Conservation (phyloP, 768 basidiomycete species). For the Cyclocybe aegerita region DNA sequence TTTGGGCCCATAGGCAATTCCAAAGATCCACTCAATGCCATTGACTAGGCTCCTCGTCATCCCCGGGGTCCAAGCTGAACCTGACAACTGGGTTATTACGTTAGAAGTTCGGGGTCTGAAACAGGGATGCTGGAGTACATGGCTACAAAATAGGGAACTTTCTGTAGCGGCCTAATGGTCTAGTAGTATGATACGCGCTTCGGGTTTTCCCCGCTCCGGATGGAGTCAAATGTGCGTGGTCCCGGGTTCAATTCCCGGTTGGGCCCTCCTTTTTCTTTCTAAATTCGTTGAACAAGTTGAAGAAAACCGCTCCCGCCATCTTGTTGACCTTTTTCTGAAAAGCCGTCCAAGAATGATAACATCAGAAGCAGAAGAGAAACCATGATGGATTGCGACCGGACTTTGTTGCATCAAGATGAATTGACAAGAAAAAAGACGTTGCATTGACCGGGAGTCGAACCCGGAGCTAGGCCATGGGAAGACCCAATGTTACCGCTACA, state of each 20-base stretch:
- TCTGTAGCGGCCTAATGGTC: conserved; percentile 30
- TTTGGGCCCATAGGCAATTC: too few species aligned
- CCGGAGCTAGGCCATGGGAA: conserved; percentile 69
- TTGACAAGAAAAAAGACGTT: conserved; percentile 20
- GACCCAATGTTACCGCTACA: conserved; percentile 89
- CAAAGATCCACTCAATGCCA: too few species aligned
- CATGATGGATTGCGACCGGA: neutral
- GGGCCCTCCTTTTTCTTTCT: conserved; percentile 23
- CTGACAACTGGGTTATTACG: too few species aligned
- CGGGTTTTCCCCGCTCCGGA: conserved; percentile 24
- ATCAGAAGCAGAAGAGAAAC: too few species aligned
- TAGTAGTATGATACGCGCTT: conserved; percentile 37
- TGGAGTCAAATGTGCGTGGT: conserved; percentile 28
- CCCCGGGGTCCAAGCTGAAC: too few species aligned
- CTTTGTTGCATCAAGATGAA: neutral
- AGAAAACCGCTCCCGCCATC: neutral
- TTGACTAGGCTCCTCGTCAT: too few species aligned
- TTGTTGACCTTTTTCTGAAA: neutral
- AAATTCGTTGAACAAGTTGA: neutral
- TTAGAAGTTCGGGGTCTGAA: too few species aligned
- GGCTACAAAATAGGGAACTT: too few species aligned
- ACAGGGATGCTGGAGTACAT: neutral
- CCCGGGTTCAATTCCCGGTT: conserved; percentile 38
- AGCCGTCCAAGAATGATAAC: neutral
- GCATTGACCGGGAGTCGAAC: conserved; percentile 57